Conservation (phyloP, 23 red algal genomes). For the Cyanidioschyzon merolae region DNA sequence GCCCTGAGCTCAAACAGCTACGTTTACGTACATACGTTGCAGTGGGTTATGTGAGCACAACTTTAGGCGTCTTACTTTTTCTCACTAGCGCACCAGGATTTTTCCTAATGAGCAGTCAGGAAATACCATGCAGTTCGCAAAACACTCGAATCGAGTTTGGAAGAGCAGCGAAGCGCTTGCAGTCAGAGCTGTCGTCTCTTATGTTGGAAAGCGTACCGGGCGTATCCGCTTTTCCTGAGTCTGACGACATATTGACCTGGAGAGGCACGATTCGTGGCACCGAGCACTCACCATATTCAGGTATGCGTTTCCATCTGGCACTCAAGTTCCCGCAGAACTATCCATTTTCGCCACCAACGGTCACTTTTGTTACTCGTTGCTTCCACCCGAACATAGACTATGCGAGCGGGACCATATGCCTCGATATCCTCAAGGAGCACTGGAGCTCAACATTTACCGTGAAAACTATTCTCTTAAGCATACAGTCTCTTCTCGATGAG, state of each 20-base stretch:
- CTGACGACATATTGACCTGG: constrained; percentile 48
- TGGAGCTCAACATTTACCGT: constrained; percentile 90
- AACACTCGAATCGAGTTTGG: no score
- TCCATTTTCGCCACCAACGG: constrained; percentile 53
- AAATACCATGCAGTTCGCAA: no score
- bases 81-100: no score
- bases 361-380: constrained; percentile 70
- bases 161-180: constrained; percentile 46
- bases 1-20: no score
- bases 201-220: constrained; percentile 74
- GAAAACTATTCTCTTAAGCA: constrained; percentile 52
- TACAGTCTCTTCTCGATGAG: constrained; percentile 66
- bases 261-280: constrained; percentile 34
- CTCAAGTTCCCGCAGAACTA: constrained; percentile 58
- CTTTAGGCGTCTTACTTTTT: no score
- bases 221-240: constrained; percentile 63
- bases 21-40: no score
- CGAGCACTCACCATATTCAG: constrained; percentile 35
- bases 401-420: constrained; percentile 75
- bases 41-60: no score
- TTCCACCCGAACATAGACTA: constrained; percentile 95
- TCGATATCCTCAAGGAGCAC: constrained; percentile 96
- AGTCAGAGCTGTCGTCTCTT: constrained; percentile 59
- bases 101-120: no score
- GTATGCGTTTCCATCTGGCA: constrained; percentile 49